phyloP scores from a whole-genome alignment of 2,329 filamentous ascomycete genomes.

The Scytalidium sp. region DNA sequence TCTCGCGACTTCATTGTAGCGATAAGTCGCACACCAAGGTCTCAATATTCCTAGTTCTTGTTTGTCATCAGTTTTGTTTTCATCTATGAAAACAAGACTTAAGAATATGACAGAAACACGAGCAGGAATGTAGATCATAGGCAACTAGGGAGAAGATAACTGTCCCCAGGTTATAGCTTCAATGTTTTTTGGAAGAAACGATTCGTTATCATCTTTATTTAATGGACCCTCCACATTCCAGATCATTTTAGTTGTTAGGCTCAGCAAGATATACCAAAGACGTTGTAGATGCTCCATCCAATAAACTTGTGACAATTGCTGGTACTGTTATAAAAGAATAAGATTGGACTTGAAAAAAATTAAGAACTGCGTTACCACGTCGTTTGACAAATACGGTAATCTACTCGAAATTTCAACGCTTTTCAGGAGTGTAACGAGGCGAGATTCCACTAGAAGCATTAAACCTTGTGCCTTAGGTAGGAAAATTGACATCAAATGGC shows the following conservation, averaged over 20 bases:
- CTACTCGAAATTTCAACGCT: too few species aligned
- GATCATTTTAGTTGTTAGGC: background rate
- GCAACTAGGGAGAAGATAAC: background rate
- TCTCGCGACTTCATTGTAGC: background rate
- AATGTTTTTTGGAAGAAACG: background rate
- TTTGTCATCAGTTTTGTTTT: too few species aligned
- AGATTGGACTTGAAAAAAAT: too few species aligned
- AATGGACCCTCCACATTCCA: background rate
- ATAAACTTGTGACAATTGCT: background rate
- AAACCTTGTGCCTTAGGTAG: too few species aligned
- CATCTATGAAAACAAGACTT: too few species aligned
- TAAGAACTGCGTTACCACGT: too few species aligned
- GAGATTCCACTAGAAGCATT: too few species aligned
- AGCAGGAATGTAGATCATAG: background rate
- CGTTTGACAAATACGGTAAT: too few species aligned
- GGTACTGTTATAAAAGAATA: too few species aligned
- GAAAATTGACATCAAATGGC: too few species aligned
- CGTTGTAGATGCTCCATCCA: background rate
- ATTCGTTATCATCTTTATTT: background rate
- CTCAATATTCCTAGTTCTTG: background rate
- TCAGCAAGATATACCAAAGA: background rate
- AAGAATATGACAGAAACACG: background rate
- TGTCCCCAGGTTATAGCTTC: background rate
- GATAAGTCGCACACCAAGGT: background rate
- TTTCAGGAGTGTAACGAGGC: too few species aligned